phyloP scores from a whole-genome alignment of 768 basidiomycete species.

The Podaxis mareebaensis region DNA sequence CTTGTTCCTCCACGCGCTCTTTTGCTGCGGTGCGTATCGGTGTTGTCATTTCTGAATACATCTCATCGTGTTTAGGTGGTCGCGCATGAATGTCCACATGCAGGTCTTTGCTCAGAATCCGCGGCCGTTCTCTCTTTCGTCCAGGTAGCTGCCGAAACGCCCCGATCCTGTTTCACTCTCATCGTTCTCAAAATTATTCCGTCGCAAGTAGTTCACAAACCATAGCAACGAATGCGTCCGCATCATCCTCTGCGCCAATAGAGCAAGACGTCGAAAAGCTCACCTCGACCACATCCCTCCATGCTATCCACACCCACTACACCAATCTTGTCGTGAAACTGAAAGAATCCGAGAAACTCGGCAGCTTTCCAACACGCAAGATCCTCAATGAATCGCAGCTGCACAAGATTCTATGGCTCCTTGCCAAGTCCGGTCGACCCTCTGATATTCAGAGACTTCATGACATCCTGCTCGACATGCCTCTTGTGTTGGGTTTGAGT shows the following conservation, averaged over 20 bases:
- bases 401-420: constrained; percentile 39
- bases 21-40: constrained; percentile 15
- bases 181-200: constrained; percentile 19
- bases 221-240: background rate
- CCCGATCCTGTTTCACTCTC: constrained; percentile 1
- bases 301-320: constrained; percentile 39
- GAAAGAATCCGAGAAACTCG: constrained; percentile 20
- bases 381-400: constrained; percentile 31
- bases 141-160: constrained; percentile 7
- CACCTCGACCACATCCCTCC: constrained; percentile 24
- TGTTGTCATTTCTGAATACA: constrained; percentile 22
- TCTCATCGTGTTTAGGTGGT: constrained; percentile 15
- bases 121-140: constrained; percentile 25
- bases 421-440: constrained; percentile 53
- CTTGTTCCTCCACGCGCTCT: constrained; percentile 5
- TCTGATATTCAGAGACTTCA: constrained; percentile 57
- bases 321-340: constrained; percentile 30
- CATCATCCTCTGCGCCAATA: constrained; percentile 21
- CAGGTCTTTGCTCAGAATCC: constrained; percentile 40
- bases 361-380: constrained; percentile 1
- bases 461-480: constrained; percentile 51
- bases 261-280: constrained; percentile 23
- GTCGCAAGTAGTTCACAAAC: background rate
- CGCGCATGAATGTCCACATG: constrained; percentile 69
- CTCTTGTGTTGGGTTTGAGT: constrained; percentile 43